Percentiles rank a stretch among this genome's conserved stretches.
Conservation (phyloP, 192 early-diverging fungal genomes). For the Coemansia sp. region DNA sequence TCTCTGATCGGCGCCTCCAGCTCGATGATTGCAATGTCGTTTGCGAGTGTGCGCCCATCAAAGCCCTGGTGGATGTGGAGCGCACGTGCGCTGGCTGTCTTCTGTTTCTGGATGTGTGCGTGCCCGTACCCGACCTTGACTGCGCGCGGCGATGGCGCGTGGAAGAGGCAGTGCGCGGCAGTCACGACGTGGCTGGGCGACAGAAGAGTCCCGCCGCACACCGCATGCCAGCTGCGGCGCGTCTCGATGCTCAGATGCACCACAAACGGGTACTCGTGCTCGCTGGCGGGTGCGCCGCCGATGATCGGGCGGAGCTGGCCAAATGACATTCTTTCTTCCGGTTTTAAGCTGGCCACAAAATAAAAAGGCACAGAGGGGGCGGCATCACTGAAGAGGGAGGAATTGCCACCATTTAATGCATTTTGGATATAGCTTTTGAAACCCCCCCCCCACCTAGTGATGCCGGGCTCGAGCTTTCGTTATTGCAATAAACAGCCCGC, state of each 20-base stretch:
- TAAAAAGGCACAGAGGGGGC: too few relatives aligned
- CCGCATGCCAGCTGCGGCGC: conserved; percentile 41
- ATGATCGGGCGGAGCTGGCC: conserved; percentile 43
- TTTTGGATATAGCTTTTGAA: too few relatives aligned
- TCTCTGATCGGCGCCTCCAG: conserved; percentile 13
- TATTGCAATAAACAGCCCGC: background rate
- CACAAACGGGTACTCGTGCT: conserved; percentile 46
- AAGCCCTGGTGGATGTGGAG: conserved; percentile 24
- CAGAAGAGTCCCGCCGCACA: conserved; percentile 52
- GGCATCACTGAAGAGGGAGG: too few relatives aligned
- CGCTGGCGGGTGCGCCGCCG: conserved; percentile 29
- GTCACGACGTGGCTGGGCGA: conserved; percentile 44
- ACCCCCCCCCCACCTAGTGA: too few relatives aligned
- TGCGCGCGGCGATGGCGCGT: conserved; percentile 10
- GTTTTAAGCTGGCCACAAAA: too few relatives aligned
- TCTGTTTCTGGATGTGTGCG: conserved; percentile 19
- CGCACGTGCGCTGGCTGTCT: background rate
- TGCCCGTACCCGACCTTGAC: conserved; percentile 33
- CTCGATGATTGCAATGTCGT: conserved; percentile 54
- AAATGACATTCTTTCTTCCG: conserved; percentile 26
- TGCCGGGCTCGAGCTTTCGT: too few relatives aligned
- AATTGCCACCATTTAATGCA: too few relatives aligned
- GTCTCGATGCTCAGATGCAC: conserved; percentile 46
- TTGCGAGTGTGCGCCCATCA: conserved; percentile 31
- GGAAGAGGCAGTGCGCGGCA: conserved; percentile 52